Base-by-base conservation (phyloP, 257 asterid species). In the Henckelia pumila region DNA sequence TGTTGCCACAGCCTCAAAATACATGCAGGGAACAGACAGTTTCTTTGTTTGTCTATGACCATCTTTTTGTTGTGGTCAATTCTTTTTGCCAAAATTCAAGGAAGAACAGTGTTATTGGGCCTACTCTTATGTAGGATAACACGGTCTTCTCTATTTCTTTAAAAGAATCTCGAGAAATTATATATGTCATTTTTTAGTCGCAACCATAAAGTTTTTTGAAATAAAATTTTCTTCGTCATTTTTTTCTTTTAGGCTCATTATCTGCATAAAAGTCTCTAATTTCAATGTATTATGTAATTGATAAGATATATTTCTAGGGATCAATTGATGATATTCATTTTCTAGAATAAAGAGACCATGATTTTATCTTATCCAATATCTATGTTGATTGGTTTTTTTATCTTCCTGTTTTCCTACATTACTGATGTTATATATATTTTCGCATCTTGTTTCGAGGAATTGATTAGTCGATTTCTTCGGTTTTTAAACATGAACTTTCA, bases 141-240 rank as follows among this genome's bases (percentile, higher is more conserved):
- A 23, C 71, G 30, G 19, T 61, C 63, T 49, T 65, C 63, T 66
- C n/a, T 61, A 70, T n/a, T 68, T 52, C n/a, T 37, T 19, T 28
- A 52, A 35, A 55, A 40, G 3, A 53, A 33, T 49, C 23, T 49
- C 17, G 33, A 17, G 37, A 22, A 17, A n/a, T 47, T 23, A 52
- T 69, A 50, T 35, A n/a, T 37, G 17, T 29, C 53, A 9, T 29
- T 10, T 11, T 35, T 5, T 4, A 28, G 49, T 69, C 35, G 37
- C 50, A 13, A 6, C 50, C 13, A 40, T 13, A 4, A 40, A 40
- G 17, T 40, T 13, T 0, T 37, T 17, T 40, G 50, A 13, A 40
- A 40, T 3, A 13, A 40, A 40, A 11, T n/a, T 13, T 3, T 40
- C n/a, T 13, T 40, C 5, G 13, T 40, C 50, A 40, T 5, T 40